Conservation (phyloP, 192 early-diverging fungal genomes). For the Coemansia asiatica region DNA sequence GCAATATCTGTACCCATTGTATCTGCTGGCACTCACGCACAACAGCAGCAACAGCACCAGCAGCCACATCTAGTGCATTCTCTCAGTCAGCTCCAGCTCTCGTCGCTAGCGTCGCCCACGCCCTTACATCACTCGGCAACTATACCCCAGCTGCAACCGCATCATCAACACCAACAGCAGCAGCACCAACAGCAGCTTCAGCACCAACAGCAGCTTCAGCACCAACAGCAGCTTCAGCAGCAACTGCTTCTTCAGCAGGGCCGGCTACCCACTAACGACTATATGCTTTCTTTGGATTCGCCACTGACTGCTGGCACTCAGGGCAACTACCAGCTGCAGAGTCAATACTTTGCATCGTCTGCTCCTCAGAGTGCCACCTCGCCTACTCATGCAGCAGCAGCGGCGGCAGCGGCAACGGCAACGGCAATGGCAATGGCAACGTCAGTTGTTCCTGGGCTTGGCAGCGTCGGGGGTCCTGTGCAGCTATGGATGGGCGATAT, state of each 20-base stretch:
- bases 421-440: too few relatives aligned
- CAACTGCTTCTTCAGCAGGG: neutral
- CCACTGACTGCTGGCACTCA: neutral
- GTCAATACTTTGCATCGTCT: conserved; percentile 4
- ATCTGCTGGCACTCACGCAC: neutral
- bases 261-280: neutral
- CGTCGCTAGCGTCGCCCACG: neutral
- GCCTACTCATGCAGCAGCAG: conserved; percentile 9
- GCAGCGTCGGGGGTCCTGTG: conserved; percentile 9
- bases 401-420: neutral
- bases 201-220: neutral
- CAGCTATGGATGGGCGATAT: conserved; percentile 90
- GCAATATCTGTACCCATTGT: neutral
- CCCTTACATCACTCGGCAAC: neutral
- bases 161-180: too few relatives aligned
- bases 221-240: conserved; percentile 4
- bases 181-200: neutral
- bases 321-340: conserved; percentile 12
- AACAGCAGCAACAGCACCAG: conserved; percentile 8
- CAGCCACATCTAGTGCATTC: conserved; percentile 5
- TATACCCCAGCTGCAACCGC: neutral
- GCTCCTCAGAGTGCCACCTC: neutral
- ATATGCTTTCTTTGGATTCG: neutral
- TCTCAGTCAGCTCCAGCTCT: conserved; percentile 8
- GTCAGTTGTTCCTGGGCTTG: neutral